Evolutionary conservation across 2,329 filamentous ascomycete species (phyloP).

Genomic region (Cercospora zeina): DNA sequence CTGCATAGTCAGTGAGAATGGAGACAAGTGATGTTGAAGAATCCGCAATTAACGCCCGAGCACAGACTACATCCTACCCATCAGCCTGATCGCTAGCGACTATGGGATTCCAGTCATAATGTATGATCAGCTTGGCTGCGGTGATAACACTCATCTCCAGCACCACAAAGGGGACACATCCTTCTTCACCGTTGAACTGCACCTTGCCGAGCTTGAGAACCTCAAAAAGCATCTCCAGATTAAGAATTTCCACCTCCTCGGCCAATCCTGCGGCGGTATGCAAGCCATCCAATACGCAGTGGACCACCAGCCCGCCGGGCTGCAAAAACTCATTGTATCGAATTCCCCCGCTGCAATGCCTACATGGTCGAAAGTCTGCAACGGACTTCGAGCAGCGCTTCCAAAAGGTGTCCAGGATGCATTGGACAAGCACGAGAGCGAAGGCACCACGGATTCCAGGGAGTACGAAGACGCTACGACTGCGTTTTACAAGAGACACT

Average conservation of each 20-base stretch:
- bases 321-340: slow-evolving; percentile 43
- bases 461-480: slow-evolving; percentile 40
- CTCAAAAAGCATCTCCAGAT: slow-evolving; percentile 48
- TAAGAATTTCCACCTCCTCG: slow-evolving; percentile 48
- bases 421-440: slow-evolving; percentile 35
- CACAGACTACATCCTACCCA: slow-evolving; percentile 39
- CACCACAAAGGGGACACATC: slow-evolving; percentile 48
- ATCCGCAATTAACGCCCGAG: background rate
- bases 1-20: slow-evolving; percentile 30
- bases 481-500: slow-evolving; percentile 37
- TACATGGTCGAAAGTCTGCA: slow-evolving; percentile 36
- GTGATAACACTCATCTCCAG: slow-evolving; percentile 51
- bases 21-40: rapidly evolving
- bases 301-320: slow-evolving; percentile 38
- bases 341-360: slow-evolving; percentile 36
- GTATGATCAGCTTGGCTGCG: slow-evolving; percentile 58
- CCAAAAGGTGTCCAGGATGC: slow-evolving; percentile 38
- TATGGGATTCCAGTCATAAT: slow-evolving; percentile 51
- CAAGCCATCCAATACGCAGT: slow-evolving; percentile 49
- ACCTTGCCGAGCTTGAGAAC: slow-evolving; percentile 54
- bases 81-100: slow-evolving; percentile 42
- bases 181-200: slow-evolving; percentile 54
- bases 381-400: slow-evolving; percentile 32
- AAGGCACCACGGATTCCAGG: slow-evolving; percentile 35
- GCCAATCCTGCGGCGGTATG: slow-evolving; percentile 59